phyloP scores from a whole-genome alignment of 2,329 filamentous ascomycete species.

The Zalaria obscura region DNA sequence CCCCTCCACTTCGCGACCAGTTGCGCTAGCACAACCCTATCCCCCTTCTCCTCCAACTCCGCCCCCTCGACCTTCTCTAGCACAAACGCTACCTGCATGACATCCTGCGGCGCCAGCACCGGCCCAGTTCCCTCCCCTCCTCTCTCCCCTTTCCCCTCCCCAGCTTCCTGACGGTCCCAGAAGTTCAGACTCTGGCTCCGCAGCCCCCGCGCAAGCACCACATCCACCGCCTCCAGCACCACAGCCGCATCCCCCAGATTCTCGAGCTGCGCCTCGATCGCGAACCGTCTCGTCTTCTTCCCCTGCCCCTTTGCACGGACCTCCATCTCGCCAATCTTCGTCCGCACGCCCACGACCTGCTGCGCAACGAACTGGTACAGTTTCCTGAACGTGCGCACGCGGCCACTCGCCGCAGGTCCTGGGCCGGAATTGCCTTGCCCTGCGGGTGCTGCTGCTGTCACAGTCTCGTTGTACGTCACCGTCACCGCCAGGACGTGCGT shows the following conservation, averaged over 20 bases:
- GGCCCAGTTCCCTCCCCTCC: constrained; percentile 18
- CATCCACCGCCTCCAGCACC: constrained; percentile 48
- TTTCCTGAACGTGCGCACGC: constrained; percentile 80
- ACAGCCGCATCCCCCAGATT: constrained; percentile 80
- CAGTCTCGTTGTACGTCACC: constrained; percentile 83
- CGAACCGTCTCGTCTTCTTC: constrained; percentile 41
- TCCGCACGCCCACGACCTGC: constrained; percentile 75
- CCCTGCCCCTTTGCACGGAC: constrained; percentile 20
- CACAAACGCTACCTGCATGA: constrained; percentile 51
- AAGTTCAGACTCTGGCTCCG: constrained; percentile 18
- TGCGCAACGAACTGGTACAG: constrained; percentile 95
- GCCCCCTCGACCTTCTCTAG: constrained; percentile 39
- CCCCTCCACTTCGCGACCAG: constrained; percentile 79
- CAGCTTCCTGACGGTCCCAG: not conserved
- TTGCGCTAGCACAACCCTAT: constrained; percentile 57
- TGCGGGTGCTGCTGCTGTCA: constrained; percentile 11
- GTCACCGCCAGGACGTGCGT: constrained; percentile 88
- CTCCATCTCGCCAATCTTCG: constrained; percentile 59
- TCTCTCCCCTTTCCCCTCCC: constrained; percentile 3
- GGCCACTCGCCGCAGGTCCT: constrained; percentile 34
- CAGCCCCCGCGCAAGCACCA: constrained; percentile 15
- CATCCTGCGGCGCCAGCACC: constrained; percentile 45
- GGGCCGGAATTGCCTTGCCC: constrained; percentile 18
- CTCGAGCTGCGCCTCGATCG: constrained; percentile 87
- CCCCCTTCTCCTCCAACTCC: constrained; percentile 26